Conservation (phyloP, 345 rosid genomes). For the Xanthoceras sorbifolium region DNA sequence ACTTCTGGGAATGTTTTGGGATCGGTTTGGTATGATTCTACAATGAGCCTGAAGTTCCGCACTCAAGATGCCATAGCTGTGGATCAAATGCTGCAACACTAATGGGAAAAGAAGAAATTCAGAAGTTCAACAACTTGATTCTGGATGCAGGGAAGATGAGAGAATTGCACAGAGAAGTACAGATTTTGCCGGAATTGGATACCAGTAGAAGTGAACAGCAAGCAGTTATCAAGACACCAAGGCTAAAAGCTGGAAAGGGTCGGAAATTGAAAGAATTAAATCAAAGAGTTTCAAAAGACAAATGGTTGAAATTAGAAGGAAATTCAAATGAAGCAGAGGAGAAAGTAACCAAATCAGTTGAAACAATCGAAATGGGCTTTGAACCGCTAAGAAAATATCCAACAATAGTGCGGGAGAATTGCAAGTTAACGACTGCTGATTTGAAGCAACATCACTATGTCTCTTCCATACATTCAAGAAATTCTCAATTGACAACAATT, state of each 20-base stretch:
- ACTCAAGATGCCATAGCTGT: constrained; percentile 31
- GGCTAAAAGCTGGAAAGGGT: constrained; percentile 40
- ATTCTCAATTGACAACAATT: constrained; percentile 19
- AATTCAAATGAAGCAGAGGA: constrained; percentile 21
- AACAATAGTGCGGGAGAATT: constrained; percentile 19
- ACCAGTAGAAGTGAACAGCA: constrained; percentile 28
- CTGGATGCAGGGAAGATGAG: constrained; percentile 45
- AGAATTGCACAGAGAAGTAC: constrained; percentile 34
- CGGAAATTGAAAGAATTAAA: constrained; percentile 38
- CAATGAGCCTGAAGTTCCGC: constrained; percentile 26
- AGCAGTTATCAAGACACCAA: constrained; percentile 57
- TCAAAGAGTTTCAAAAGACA: constrained; percentile 36
- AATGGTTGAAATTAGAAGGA: constrained; percentile 30
- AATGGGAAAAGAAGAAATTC: constrained; percentile 33
- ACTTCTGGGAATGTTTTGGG: constrained; percentile 16
- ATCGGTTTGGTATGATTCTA: constrained; percentile 35
- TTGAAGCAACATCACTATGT: constrained; percentile 14
- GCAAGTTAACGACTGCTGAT: constrained; percentile 19
- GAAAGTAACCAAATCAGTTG: constrained; percentile 19
- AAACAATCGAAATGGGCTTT: not conserved
- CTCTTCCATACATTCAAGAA: constrained; percentile 24
- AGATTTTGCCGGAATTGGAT: constrained; percentile 28
- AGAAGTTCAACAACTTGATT: constrained; percentile 47
- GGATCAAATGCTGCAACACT: constrained; percentile 33
- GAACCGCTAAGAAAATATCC: not conserved